Base-by-base conservation (phyloP, 768 basidiomycete genomes). In the Hygrophorus russula region DNA sequence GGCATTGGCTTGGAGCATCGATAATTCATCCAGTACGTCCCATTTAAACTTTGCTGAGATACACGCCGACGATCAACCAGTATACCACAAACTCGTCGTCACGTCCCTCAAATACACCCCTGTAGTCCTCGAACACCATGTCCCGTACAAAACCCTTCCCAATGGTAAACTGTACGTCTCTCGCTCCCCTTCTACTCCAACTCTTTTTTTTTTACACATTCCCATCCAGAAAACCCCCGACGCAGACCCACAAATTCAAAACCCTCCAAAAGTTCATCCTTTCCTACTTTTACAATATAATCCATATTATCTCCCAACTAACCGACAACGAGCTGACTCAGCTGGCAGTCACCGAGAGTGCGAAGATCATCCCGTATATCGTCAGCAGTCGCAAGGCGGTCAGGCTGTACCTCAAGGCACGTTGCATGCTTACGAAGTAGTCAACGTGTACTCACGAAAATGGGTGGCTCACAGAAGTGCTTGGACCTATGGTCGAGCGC, bases 71-170 rank as follows among this genome's bases (percentile, higher is more conserved):
- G 36, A 24, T 33, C 13, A 42, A 27, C 19, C 44, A 94, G 92
- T 97, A n/a, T 98, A 93, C 66, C 83, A 82, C 67, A 96, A 97
- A 65, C 72, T 98, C 15, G 69, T 99, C 35, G 76, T 76, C 9
- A 94, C 93, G 0, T 66, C 91, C 1, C 68, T 99, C 19, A 79
- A 78, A 55, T 99, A 88, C 62, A 93, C 93, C 0, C 93, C 96
- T 2, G 72, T 97, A 32, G 73, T 97, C 6, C 71, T 99, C 13
- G 71, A 76, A 39, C 81, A 93, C 54, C 93, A 97, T 52, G 68
- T 86, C 29, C 93, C 94, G 0, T 90, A 79, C 66, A 94, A 91
- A 65, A 80, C 74, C 1, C 70, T 82, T 18, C 57, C 80, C 1
- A 80, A 80, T 51, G 96, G 93, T 41, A 87, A 83, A 73, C 82